Evolutionary conservation across 768 basidiomycete species (phyloP).

Genomic region (Gautieria morchelliformis): DNA sequence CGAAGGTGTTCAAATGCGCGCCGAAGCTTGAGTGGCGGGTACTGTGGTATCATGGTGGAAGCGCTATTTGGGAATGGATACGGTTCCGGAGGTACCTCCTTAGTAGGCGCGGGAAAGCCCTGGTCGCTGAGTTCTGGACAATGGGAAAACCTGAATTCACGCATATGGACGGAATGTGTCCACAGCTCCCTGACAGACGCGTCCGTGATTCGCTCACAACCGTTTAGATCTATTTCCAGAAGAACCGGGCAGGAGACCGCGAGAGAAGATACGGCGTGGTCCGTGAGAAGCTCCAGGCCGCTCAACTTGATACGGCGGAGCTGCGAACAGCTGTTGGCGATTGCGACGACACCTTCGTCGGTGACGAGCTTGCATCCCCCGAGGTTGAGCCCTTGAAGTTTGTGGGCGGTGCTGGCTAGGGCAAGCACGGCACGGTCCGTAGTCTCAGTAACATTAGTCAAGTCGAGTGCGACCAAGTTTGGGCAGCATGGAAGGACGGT

Average conservation of each 20-base stretch:
- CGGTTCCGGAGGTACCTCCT: constrained; percentile 28
- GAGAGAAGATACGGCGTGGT: constrained; percentile 64
- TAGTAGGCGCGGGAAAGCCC: constrained; percentile 68
- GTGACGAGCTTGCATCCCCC: constrained; percentile 74
- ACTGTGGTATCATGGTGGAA: constrained; percentile 28
- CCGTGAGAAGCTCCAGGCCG: constrained; percentile 66
- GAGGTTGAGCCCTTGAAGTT: constrained; percentile 88
- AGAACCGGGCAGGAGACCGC: constrained; percentile 75
- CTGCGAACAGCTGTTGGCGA: constrained; percentile 65
- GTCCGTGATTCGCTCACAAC: constrained; percentile 72
- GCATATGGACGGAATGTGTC: constrained; percentile 70
- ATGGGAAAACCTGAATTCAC: constrained; percentile 82
- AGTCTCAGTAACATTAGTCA: constrained; percentile 60
- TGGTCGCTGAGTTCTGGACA: constrained; percentile 71
- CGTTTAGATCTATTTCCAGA: constrained; percentile 89
- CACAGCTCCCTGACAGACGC: constrained; percentile 74
- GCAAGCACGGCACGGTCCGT: constrained; percentile 64
- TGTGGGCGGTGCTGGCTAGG: constrained; percentile 59
- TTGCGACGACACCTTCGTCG: constrained; percentile 64
- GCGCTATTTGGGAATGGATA: constrained; percentile 27
- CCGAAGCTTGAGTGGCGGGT: constrained; percentile 58
- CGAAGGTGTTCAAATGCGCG: constrained; percentile 75
- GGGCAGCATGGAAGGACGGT: constrained; percentile 59
- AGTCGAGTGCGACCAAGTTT: constrained; percentile 80
- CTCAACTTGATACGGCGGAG: constrained; percentile 88